These are phyloP conservation scores for Pythium grandisporangium DNA, from an alignment of 352 stramenopile species.

Conservation along the genomic window DNA sequence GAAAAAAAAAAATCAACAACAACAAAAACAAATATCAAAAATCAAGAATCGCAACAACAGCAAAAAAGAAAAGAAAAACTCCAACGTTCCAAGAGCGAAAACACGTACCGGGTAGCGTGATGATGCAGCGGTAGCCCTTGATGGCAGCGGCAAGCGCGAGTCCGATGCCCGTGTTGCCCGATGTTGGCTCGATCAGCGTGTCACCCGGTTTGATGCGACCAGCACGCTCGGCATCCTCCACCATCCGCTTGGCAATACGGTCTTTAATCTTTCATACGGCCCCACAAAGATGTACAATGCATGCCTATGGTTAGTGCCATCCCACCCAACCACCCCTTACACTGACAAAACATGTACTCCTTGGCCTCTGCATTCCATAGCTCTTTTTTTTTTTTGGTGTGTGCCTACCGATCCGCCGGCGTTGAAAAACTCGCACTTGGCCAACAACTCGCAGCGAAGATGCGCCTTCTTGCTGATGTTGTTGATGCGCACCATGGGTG, in stretches of 20 bases:
- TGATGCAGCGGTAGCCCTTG: constrained; percentile 93
- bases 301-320: neutral
- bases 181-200: constrained; percentile 96
- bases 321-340: too few relatives aligned
- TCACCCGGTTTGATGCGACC: constrained; percentile 92
- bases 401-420: constrained; percentile 65
- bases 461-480: constrained; percentile 75
- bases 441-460: constrained; percentile 87
- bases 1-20: too few relatives aligned
- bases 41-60: too few relatives aligned
- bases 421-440: constrained; percentile 97
- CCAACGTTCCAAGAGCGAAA: too few relatives aligned
- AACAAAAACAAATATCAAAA: too few relatives aligned
- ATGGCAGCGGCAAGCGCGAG: constrained; percentile 94
- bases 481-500: constrained; percentile 91
- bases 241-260: constrained; percentile 86
- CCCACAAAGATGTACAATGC: neutral
- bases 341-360: too few relatives aligned
- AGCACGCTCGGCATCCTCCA: constrained; percentile 87
- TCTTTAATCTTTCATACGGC: constrained; percentile 64
- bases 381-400: too few relatives aligned
- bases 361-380: too few relatives aligned
- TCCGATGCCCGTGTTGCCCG: constrained; percentile 97
- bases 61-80: neutral
- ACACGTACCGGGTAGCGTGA: constrained; percentile 69